These are phyloP conservation scores for Chaetomium cochliodes DNA, from an alignment of 495 filamentous ascomycete species.

Conservation along the genomic window DNA sequence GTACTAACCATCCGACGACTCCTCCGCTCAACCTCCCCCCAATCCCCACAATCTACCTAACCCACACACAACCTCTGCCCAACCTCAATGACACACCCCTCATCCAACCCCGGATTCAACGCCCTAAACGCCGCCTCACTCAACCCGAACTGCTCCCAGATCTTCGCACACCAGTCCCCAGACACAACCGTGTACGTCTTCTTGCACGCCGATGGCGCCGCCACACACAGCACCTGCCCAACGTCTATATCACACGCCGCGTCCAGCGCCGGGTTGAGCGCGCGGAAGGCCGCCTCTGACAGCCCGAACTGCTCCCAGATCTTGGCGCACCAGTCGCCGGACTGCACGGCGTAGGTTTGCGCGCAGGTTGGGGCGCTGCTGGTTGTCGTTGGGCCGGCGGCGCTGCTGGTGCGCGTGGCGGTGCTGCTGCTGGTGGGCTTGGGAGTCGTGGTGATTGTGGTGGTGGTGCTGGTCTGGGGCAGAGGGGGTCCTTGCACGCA, in stretches of 20 bases:
- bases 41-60: no score
- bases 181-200: background rate
- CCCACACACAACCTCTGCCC: slow-evolving; percentile 7
- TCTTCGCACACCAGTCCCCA: background rate
- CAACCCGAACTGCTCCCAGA: slow-evolving; percentile 7
- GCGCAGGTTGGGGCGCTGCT: background rate
- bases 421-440: background rate
- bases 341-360: background rate
- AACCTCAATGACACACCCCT: background rate
- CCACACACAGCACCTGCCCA: slow-evolving; percentile 3
- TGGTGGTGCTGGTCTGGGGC: background rate
- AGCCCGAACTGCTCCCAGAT: slow-evolving; percentile 3
- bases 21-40: no score
- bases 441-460: background rate
- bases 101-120: slow-evolving; percentile 8
- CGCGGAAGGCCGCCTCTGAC: background rate
- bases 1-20: no score
- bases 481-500: background rate
- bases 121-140: background rate
- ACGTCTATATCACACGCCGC: background rate
- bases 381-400: background rate
- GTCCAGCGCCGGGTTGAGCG: slow-evolving; percentile 1
- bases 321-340: slow-evolving; percentile 4
- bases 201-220: background rate
- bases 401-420: background rate